Evolutionary conservation across 495 filamentous ascomycete species (phyloP).

Genomic region (Daldinia caldariorum): DNA sequence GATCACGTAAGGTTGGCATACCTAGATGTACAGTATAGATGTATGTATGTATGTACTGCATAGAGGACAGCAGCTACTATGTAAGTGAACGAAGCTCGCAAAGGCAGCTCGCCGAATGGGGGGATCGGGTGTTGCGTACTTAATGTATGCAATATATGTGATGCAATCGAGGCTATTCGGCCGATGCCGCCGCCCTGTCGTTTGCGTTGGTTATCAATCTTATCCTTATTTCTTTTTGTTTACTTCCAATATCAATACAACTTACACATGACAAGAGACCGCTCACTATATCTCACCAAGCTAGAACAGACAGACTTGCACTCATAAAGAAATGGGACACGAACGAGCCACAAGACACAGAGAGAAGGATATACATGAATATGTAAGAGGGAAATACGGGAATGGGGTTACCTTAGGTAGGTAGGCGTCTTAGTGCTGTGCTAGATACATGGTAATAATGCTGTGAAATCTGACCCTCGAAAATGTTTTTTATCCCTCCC

Average conservation of each 20-base stretch:
- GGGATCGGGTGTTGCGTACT: neutral
- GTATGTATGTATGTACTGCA: too few relatives aligned
- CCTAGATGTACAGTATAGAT: too few relatives aligned
- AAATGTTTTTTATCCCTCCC: slow-evolving; percentile 5
- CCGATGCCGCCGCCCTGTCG: neutral
- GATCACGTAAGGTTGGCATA: slow-evolving; percentile 30
- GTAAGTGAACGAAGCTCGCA: neutral
- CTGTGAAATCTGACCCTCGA: slow-evolving; percentile 15
- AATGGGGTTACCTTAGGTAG: slow-evolving; percentile 9
- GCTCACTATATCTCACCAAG: neutral
- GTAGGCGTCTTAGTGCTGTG: slow-evolving; percentile 3
- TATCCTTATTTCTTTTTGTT: neutral
- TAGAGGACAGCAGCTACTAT: neutral
- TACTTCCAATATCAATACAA: neutral
- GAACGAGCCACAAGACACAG: neutral
- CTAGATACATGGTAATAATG: slow-evolving; percentile 11
- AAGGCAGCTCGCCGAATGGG: slow-evolving; percentile 20
- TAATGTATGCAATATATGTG: neutral
- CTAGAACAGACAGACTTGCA: neutral
- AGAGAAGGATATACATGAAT: neutral
- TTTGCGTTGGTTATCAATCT: neutral
- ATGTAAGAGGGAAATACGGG: slow-evolving; percentile 1
- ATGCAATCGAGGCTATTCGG: slow-evolving; percentile 5
- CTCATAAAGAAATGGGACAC: neutral
- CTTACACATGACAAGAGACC: neutral